Evolutionary conservation across 2,329 filamentous ascomycete genomes (phyloP), one percentile per base, ranked within the genome.

Genomic region (Ophiostoma novo-ulmi): DNA sequence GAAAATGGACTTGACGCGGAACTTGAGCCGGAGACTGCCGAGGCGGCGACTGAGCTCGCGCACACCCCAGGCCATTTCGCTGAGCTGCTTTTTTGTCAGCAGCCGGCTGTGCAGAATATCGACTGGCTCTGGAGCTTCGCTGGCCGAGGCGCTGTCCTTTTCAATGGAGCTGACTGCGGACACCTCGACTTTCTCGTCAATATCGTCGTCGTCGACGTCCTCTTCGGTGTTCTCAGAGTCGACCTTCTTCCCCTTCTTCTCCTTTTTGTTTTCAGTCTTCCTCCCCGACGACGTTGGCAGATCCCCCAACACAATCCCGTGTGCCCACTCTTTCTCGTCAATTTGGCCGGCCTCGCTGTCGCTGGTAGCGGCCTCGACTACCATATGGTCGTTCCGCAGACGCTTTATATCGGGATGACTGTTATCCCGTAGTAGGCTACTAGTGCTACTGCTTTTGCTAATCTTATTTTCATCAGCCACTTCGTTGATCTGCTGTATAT

Each of bases 1-100:
- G 76, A 98, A 97, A 39, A 99, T 89, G 70, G 87, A 91, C 78
- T 88, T 88, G 74, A 97, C 92, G 69, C 90, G 89, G 74, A 97
- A 88, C 78, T 90, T 91, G 73, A 99, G 84, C 71, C 90, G 88
- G 78, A 98, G 89, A 79, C 89, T 93, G 69, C 92, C 91, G 72
- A 98, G 81, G 72, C 92, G 90, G 77, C 97, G 91, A 39, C 92
- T 94, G 71, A 99, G 82, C 80, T 97, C 93, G 67, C 95, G 86
- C 71, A 98, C 95, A 36, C 94, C 94, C 88, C 94, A 94, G 0
- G 94, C 94, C 94, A 99, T 98, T 76, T 98, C 95, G 17, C 91
- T 93, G 61, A 99, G 84, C 80, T 99, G 93, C 79, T 92, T 93
- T 82, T 98, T 98, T 1, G 94, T 97, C 75, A 98, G 84, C 68